Evolutionary conservation across 2,329 filamentous ascomycete genomes (phyloP).

Genomic region (Microcyclospora tardicrescens): DNA sequence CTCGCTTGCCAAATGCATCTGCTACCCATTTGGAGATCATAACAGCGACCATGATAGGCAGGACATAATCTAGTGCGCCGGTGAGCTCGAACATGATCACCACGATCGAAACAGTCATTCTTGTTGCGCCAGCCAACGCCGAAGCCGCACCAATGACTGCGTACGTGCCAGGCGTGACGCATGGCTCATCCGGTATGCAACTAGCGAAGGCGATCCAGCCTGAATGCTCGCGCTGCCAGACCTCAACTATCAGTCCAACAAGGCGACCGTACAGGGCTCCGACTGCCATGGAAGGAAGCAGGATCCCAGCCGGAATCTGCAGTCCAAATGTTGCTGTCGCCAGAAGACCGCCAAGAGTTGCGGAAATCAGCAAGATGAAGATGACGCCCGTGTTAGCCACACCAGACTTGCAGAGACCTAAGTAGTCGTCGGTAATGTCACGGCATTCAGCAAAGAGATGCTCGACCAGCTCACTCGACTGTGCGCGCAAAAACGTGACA

Average conservation of each 20-base stretch:
- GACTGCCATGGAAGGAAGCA: slow-evolving; percentile 91
- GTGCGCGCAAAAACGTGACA: slow-evolving; percentile 89
- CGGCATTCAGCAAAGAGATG: slow-evolving; percentile 86
- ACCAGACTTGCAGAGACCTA: slow-evolving; percentile 81
- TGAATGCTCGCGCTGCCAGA: slow-evolving; percentile 70
- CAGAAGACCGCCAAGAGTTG: slow-evolving; percentile 71
- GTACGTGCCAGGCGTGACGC: slow-evolving; percentile 88
- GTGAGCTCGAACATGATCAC: slow-evolving; percentile 99
- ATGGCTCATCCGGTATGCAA: slow-evolving; percentile 70
- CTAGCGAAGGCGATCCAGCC: slow-evolving; percentile 62
- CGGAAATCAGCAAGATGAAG: slow-evolving; percentile 67
- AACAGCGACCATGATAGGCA: slow-evolving; percentile 97
- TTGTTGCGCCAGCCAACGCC: slow-evolving; percentile 82
- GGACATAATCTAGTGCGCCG: slow-evolving; percentile 85
- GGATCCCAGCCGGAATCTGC: slow-evolving; percentile 88
- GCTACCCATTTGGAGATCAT: slow-evolving; percentile 98
- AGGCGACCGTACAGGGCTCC: slow-evolving; percentile 83
- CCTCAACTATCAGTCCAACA: slow-evolving; percentile 76
- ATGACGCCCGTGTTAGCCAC: slow-evolving; percentile 72
- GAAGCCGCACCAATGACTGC: slow-evolving; percentile 92
- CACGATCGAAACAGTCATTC: slow-evolving; percentile 95
- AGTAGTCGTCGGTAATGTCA: slow-evolving; percentile 66
- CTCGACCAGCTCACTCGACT: slow-evolving; percentile 81
- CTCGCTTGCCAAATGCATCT: slow-evolving; percentile 80
- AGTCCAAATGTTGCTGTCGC: slow-evolving; percentile 84